Evolutionary conservation across 2,329 filamentous ascomycete species (phyloP).

Genomic region (Hypocrella siamensis): DNA sequence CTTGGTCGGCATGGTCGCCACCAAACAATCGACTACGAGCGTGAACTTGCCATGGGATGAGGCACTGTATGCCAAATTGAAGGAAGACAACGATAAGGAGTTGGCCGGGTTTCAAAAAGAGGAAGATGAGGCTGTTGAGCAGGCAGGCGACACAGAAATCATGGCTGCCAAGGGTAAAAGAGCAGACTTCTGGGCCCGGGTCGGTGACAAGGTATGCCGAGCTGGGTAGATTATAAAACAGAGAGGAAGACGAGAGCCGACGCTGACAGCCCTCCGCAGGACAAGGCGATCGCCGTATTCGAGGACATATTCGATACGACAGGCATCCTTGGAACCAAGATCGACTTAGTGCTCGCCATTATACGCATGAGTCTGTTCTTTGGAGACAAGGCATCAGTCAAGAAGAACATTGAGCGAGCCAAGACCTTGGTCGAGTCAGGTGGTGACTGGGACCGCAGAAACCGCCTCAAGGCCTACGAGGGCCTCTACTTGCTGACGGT

Average conservation of each 20-base stretch:
- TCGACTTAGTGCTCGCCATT: conserved; percentile 90
- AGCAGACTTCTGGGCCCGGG: conserved; percentile 88
- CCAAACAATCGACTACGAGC: conserved; percentile 45
- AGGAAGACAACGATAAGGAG: conserved; percentile 64
- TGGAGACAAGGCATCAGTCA: conserved; percentile 78
- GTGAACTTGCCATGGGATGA: conserved; percentile 83
- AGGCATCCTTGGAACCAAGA: conserved; percentile 91
- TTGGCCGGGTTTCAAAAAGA: conserved; percentile 66
- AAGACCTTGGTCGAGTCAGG: conserved; percentile 83
- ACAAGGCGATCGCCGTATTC: conserved; percentile 84
- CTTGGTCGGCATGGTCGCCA: conserved; percentile 60
- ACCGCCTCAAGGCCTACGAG: conserved; percentile 96
- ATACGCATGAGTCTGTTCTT: conserved; percentile 94
- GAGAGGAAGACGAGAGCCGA: no score
- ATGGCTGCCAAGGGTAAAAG: conserved; percentile 85
- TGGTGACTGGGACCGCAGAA: conserved; percentile 96
- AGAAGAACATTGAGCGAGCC: conserved; percentile 85
- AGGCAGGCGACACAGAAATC: conserved; percentile 91
- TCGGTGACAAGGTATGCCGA: conserved; percentile 73
- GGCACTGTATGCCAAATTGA: conserved; percentile 61
- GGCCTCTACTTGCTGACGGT: conserved; percentile 85
- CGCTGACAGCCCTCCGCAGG: no score
- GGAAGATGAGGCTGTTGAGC: conserved; percentile 87
- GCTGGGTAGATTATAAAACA: not conserved
- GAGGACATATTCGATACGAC: conserved; percentile 94